These are phyloP conservation scores for Rubroboletus pulcherrimus DNA, from an alignment of 768 basidiomycete genomes.

Conservation along the genomic window DNA sequence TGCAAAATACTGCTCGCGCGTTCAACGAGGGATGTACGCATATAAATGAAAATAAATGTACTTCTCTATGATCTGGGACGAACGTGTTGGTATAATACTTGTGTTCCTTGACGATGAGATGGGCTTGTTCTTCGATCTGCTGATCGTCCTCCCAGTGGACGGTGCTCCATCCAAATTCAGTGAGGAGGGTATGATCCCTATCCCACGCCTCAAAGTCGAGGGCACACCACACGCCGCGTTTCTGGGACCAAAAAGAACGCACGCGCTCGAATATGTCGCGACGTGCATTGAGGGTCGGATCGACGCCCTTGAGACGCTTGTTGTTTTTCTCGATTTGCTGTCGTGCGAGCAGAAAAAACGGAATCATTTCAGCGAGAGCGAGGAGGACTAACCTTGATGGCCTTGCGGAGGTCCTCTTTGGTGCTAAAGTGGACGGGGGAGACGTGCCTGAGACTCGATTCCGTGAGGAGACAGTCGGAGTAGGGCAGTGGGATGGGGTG, in stretches of 20 bases:
- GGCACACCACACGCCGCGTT: constrained; percentile 69
- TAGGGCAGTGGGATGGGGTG: constrained; percentile 68
- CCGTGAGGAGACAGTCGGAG: constrained; percentile 69
- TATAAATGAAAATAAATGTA: constrained; percentile 21
- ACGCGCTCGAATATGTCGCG: constrained; percentile 67
- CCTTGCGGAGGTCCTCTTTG: constrained; percentile 50
- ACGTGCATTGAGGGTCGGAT: constrained; percentile 50
- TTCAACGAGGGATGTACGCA: neutral
- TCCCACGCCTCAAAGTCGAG: constrained; percentile 88
- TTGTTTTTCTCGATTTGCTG: constrained; percentile 80
- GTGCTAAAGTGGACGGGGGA: constrained; percentile 56
- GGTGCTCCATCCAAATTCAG: constrained; percentile 79
- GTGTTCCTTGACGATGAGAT: constrained; percentile 65
- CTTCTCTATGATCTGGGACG: constrained; percentile 60
- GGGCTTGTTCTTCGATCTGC: constrained; percentile 48
- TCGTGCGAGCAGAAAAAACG: neutral
- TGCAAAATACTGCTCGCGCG: constrained; percentile 48
- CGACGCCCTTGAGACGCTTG: constrained; percentile 66
- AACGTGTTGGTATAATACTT: constrained; percentile 57
- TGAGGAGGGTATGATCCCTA: constrained; percentile 62
- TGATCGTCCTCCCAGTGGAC: constrained; percentile 53
- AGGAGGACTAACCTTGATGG: constrained; percentile 49
- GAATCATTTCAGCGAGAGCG: neutral
- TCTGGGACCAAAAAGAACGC: constrained; percentile 58
- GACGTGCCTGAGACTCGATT: constrained; percentile 52